A percentile compares a stretch with the other conserved stretches of the same genome.
phyloP scores from a whole-genome alignment of 1,139 yeast species.

The Saccharomyces pastorianus region DNA sequence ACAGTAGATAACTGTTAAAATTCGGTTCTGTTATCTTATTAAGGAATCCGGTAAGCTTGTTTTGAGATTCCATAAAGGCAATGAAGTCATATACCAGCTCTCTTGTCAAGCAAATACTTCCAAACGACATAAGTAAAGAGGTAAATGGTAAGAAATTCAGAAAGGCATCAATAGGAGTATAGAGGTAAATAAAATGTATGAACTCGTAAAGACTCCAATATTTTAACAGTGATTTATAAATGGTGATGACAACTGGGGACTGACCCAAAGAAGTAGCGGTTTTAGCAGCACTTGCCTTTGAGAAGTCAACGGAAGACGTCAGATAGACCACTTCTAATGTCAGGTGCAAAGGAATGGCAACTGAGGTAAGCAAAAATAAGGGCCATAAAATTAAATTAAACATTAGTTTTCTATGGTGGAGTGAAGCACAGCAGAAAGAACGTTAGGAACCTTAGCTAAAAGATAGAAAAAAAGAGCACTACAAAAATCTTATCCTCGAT shows the following conservation, averaged over 20 bases:
- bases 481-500: neutral
- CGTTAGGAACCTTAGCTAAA: neutral
- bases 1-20: constrained; percentile 6
- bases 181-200: constrained; percentile 7
- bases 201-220: constrained; percentile 11
- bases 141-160: constrained; percentile 7
- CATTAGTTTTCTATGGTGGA: neutral
- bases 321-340: neutral
- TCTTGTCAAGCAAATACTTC: constrained; percentile 1
- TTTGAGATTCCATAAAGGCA: constrained; percentile 9
- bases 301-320: neutral
- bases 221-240: constrained; percentile 7
- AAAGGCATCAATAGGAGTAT: constrained; percentile 7
- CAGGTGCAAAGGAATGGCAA: neutral
- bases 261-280: neutral
- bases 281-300: neutral
- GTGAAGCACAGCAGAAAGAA: neutral
- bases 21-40: constrained; percentile 7
- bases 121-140: neutral
- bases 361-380: neutral
- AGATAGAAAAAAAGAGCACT: neutral
- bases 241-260: neutral
- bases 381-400: neutral
- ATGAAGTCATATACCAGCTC: constrained; percentile 9
- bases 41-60: constrained; percentile 7